Evolutionary conservation across 176 grass and related monocot genomes (phyloP).

Genomic region (Avena eriantha): DNA sequence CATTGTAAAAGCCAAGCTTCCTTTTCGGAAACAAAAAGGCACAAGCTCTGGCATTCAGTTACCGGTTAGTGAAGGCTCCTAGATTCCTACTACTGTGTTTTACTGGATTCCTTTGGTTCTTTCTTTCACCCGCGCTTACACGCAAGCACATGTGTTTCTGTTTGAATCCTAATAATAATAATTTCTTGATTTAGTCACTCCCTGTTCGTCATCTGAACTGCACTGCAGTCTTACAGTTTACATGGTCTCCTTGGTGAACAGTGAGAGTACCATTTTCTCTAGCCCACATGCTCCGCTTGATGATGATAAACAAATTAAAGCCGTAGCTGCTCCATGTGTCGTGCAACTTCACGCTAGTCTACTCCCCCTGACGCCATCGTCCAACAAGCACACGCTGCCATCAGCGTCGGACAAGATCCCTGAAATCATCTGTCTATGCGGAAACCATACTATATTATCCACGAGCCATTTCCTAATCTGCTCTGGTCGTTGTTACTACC

Average conservation of each 20-base stretch:
- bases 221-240: background rate
- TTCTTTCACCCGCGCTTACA: background rate
- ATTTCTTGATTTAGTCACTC: background rate
- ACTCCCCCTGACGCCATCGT: slow-evolving; percentile 32
- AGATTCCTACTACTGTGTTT: background rate
- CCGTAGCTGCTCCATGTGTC: slow-evolving; percentile 39
- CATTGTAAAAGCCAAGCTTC: background rate
- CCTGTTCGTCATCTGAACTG: background rate
- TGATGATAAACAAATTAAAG: background rate
- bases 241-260: background rate
- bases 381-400: slow-evolving; percentile 31
- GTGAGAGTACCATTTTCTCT: background rate
- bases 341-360: background rate
- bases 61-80: background rate
- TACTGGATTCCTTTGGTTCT: background rate
- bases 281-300: background rate
- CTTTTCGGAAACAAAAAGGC: background rate
- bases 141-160: background rate
- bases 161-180: background rate
- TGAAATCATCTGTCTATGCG: background rate
- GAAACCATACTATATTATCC: background rate
- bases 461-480: slow-evolving; percentile 20
- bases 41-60: background rate
- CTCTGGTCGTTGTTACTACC: slow-evolving; percentile 3
- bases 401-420: slow-evolving; percentile 26